Evolutionary conservation across 371 early-diverging fungal genomes (phyloP).

Genomic region (Mucor mucedo): DNA sequence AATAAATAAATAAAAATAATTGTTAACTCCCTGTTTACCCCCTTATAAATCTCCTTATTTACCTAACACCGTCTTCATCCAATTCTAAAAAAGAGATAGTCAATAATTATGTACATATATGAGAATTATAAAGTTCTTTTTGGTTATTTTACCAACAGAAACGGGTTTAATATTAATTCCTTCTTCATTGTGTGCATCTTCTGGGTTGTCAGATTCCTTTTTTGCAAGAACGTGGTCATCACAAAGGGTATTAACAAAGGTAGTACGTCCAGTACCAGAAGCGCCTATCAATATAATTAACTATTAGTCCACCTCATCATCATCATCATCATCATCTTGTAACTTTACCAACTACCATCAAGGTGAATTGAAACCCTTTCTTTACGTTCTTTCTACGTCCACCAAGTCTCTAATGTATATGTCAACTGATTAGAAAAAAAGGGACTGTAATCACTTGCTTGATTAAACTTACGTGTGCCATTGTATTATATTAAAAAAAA

Average conservation of each 20-base stretch:
- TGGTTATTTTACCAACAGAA: slow-evolving; percentile 57
- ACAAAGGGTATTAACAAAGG: slow-evolving; percentile 98
- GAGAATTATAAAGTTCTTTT: not conserved
- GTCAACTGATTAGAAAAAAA: too few species aligned
- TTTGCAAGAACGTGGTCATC: slow-evolving; percentile 72
- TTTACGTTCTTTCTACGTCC: slow-evolving; percentile 94
- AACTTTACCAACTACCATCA: slow-evolving; percentile 91
- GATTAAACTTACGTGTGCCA: slow-evolving; percentile 20
- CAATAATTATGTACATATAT: not conserved
- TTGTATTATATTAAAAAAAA: slow-evolving; percentile 9
- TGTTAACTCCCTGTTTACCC: slow-evolving; percentile 5
- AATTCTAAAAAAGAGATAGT: slow-evolving; percentile 62
- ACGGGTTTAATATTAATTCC: slow-evolving; percentile 89
- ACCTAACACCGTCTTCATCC: slow-evolving; percentile 94
- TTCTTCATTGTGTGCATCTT: slow-evolving; percentile 90
- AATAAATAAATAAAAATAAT: not conserved
- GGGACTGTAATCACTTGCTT: not conserved
- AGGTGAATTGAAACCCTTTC: slow-evolving; percentile 94
- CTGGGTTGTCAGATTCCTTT: slow-evolving; percentile 77
- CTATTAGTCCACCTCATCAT: not conserved
- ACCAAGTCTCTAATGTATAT: slow-evolving; percentile 48
- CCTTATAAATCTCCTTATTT: slow-evolving; percentile 15
- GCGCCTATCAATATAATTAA: slow-evolving; percentile 59
- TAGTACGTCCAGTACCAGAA: slow-evolving; percentile 96
- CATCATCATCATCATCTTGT: slow-evolving; percentile 1